Percentiles rank a stretch among this genome's conserved stretches.
Evolutionary conservation across 2,329 filamentous ascomycete species (phyloP).

Genomic region (Orbilia ellipsospora): DNA sequence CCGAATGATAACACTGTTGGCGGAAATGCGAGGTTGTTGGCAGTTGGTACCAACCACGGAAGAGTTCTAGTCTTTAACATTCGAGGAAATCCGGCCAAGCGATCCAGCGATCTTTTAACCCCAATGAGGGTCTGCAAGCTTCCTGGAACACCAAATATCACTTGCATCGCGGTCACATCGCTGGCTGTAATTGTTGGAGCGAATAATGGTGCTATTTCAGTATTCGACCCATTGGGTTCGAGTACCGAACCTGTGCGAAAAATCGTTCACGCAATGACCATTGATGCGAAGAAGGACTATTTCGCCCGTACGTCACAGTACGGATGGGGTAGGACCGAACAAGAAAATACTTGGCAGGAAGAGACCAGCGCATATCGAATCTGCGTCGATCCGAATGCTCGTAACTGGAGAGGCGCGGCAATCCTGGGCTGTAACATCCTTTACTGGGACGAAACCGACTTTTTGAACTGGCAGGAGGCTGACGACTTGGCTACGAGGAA

Average conservation of each 20-base stretch:
- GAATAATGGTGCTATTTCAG: slow-evolving; percentile 48
- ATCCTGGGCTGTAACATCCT: slow-evolving; percentile 50
- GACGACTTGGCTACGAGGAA: slow-evolving; percentile 42
- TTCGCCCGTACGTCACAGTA: slow-evolving; percentile 39
- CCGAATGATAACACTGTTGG: slow-evolving; percentile 52
- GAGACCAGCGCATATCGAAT: slow-evolving; percentile 47
- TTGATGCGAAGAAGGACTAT: slow-evolving; percentile 54
- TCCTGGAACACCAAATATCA: slow-evolving; percentile 46
- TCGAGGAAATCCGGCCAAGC: slow-evolving; percentile 40
- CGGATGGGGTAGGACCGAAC: slow-evolving; percentile 45
- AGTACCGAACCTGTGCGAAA: slow-evolving; percentile 42
- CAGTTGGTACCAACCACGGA: slow-evolving; percentile 50
- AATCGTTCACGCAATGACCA: slow-evolving; percentile 51
- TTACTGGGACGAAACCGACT: slow-evolving; percentile 52
- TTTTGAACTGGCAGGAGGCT: slow-evolving; percentile 53
- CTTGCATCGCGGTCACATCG: slow-evolving; percentile 45
- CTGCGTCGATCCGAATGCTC: slow-evolving; percentile 43
- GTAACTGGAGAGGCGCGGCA: slow-evolving; percentile 51
- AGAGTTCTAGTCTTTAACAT: slow-evolving; percentile 46
- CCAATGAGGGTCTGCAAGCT: slow-evolving; percentile 51
- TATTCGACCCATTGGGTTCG: slow-evolving; percentile 51
- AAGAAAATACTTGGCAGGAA: slow-evolving; percentile 53
- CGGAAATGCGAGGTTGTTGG: slow-evolving; percentile 41
- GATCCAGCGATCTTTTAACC: slow-evolving; percentile 44
- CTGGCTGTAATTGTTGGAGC: slow-evolving; percentile 40